A percentile compares a stretch with the other conserved stretches of the same genome.
Conservation (phyloP, 257 asterid genomes). For the Buddleja alternifolia region DNA sequence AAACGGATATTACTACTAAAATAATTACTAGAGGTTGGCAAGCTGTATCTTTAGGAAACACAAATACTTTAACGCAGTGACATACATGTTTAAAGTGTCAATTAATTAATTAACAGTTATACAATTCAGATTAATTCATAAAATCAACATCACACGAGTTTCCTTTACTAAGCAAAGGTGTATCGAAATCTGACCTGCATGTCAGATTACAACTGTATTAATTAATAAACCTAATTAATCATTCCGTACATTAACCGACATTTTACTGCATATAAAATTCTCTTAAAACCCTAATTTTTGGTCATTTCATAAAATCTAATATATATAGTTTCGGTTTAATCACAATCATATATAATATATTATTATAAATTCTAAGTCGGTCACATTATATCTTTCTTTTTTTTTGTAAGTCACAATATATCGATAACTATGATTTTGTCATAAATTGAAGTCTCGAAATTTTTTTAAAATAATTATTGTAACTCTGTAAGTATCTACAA, state of each 20-base stretch:
- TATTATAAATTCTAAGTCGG: no score
- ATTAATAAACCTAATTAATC: constrained; percentile 3
- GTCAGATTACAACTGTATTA: constrained; percentile 24
- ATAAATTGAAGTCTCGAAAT: no score
- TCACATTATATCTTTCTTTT: no score
- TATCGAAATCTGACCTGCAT: constrained; percentile 21
- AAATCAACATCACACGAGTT: constrained; percentile 9
- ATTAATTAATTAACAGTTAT: neutral
- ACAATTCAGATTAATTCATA: constrained; percentile 18
- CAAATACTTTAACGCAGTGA: neutral
- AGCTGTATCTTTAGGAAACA: neutral
- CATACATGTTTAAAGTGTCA: neutral
- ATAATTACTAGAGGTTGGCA: neutral
- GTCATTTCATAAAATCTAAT: no score
- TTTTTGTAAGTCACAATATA: no score
- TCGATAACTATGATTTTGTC: no score
- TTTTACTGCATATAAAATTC: neutral
- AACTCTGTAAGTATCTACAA: no score
- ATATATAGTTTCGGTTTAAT: no score
- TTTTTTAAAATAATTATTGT: no score
- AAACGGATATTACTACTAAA: no score
- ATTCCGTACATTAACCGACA: neutral
- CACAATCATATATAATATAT: no score
- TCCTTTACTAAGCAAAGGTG: constrained; percentile 7
- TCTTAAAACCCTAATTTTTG: neutral